A percentile compares a stretch with the other conserved stretches of the same genome.
Conservation (phyloP, 495 filamentous ascomycete species). For the Xylaria castorea region DNA sequence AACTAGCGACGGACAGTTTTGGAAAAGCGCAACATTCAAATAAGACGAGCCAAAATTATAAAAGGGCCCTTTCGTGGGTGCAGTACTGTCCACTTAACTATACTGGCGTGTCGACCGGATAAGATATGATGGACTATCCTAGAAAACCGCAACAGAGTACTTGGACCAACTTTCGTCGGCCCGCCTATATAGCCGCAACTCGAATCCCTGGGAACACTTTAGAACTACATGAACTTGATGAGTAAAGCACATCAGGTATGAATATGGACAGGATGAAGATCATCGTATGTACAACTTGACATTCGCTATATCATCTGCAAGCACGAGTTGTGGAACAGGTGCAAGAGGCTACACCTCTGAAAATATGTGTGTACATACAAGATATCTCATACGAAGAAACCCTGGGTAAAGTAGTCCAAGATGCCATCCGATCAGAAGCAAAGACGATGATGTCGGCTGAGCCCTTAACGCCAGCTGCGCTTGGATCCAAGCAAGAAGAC, state of each 20-base stretch:
- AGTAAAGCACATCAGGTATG: not conserved
- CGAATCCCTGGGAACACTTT: not conserved
- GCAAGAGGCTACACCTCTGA: conserved; percentile 11
- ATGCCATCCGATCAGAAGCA: conserved; percentile 13
- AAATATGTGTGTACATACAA: conserved; percentile 24
- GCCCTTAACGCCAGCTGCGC: not conserved
- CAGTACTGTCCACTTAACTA: not conserved
- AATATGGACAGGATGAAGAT: not conserved
- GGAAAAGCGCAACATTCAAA: not conserved
- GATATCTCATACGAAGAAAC: conserved; percentile 4
- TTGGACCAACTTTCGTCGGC: not conserved
- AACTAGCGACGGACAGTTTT: not conserved
- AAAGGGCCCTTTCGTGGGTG: not conserved
- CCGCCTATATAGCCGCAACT: not conserved
- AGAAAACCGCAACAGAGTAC: not conserved
- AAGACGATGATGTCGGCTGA: not conserved
- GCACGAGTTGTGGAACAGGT: conserved; percentile 3
- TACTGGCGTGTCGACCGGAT: not conserved
- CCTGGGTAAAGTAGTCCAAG: not conserved
- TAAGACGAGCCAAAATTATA: not conserved
- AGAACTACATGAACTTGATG: not conserved
- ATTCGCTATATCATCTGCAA: conserved; percentile 18
- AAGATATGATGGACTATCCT: not conserved
- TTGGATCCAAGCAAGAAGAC: conserved; percentile 3
- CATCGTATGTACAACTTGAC: conserved; percentile 24